Conservation (phyloP, 2,329 filamentous ascomycete species). For the Periconia macrospinosa region DNA sequence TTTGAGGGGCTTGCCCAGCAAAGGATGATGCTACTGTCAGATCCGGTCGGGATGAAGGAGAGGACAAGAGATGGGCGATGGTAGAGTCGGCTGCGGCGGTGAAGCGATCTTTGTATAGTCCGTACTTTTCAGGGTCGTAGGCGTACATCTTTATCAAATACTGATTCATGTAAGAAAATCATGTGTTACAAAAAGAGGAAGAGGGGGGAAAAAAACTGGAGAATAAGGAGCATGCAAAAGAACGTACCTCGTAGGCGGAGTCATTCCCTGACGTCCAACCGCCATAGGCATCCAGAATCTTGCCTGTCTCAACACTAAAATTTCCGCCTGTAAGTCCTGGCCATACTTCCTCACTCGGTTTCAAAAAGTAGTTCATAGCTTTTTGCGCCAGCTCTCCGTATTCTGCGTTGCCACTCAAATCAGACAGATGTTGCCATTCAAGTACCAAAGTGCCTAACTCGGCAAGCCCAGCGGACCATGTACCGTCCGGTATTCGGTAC, state of each 20-base stretch:
- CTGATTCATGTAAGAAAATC: background rate
- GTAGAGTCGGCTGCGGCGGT: constrained; percentile 30
- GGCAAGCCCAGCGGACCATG: constrained; percentile 66
- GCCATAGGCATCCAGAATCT: constrained; percentile 25
- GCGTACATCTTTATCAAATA: constrained; percentile 39
- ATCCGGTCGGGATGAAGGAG: constrained; percentile 30
- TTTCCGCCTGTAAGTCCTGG: constrained; percentile 33
- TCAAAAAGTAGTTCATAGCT: constrained; percentile 67
- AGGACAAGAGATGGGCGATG: constrained; percentile 29
- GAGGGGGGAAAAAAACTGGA: too few species aligned
- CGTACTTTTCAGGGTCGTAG: constrained; percentile 29
- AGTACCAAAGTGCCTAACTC: constrained; percentile 74
- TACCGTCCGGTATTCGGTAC: constrained; percentile 25
- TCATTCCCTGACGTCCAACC: constrained; percentile 36
- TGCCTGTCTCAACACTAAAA: constrained; percentile 25
- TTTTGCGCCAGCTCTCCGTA: constrained; percentile 68
- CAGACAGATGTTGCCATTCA: constrained; percentile 77
- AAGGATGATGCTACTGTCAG: constrained; percentile 31
- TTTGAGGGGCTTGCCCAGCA: constrained; percentile 13
- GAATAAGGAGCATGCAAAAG: background rate
- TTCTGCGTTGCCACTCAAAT: constrained; percentile 65
- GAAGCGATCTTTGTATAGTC: constrained; percentile 30
- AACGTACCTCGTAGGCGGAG: constrained; percentile 30
- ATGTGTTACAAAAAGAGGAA: background rate
- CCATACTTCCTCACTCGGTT: constrained; percentile 51